Base-by-base conservation (phyloP, 805 yeast species). In the Nakazawaea holstii region DNA sequence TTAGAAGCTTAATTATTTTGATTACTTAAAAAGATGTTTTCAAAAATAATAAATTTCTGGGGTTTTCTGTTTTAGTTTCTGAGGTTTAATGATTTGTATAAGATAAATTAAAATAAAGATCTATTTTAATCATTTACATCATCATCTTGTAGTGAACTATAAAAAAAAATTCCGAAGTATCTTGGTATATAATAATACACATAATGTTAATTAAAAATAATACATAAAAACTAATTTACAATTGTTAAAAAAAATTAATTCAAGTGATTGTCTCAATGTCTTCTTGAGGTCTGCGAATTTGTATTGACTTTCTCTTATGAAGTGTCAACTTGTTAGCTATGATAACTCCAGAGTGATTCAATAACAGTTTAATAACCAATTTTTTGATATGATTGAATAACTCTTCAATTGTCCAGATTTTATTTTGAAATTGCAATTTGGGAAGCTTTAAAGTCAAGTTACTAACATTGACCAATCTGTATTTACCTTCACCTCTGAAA, bases 1-100 rank as follows among this genome's bases (percentile, higher is more conserved):
- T 85, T 90, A 73, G 96, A 89, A 83, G 98, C 97, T 79, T 91
- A 87, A 82, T 60, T 66, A 14, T 8, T 39, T 33, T 32, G 29
- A 30, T 20, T 26, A 31, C 9, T 8, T 17, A 13, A 26, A 42
- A 8, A 32, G 24, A 20, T 32, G 11, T 41, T n/a, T 20, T 20
- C 24, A 20, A 20, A 20, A 20, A 20, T 20, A 31, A 10, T 15
- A 24, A 37, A 24, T 17, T 41, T 41, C 30, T 33, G 37, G 44
- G 37, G 38, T 41, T 41, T 33, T 33, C 28, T 39, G 44, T 42
- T 32, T 42, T 35, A 35, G 45, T 42, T 42, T 42, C 33, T 27
- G 31, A 36, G 39, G 45, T 35, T 41, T 41, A 35, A 42, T 42
- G 45, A 42, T 24, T 42, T 42, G 35, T 42, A 28, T 42, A 40